A percentile compares a stretch with the other conserved stretches of the same genome.
These are phyloP conservation scores for Mortierella sp. DNA, from an alignment of 371 early-diverging fungal species.

Conservation along the genomic window DNA sequence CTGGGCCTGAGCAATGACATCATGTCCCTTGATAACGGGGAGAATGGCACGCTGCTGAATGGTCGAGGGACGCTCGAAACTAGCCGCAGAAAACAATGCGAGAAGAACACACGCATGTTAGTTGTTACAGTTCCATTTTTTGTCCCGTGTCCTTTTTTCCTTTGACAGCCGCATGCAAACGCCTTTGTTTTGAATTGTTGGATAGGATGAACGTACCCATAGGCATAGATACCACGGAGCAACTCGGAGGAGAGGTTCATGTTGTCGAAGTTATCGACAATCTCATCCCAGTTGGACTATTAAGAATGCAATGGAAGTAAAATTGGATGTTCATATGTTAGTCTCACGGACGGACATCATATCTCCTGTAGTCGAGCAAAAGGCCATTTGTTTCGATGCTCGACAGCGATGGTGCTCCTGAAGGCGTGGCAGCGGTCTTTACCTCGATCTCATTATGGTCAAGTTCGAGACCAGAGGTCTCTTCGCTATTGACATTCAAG, in stretches of 20 bases:
- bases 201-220: slow-evolving; percentile 70
- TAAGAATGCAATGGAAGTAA: neutral
- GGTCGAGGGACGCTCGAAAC: slow-evolving; percentile 91
- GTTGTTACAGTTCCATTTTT: neutral
- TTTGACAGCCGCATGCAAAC: neutral
- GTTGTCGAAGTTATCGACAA: slow-evolving; percentile 86
- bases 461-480: slow-evolving; percentile 41
- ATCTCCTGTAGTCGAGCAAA: neutral
- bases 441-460: slow-evolving; percentile 58
- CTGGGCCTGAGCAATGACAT: slow-evolving; percentile 97
- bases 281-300: slow-evolving; percentile 83
- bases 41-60: slow-evolving; percentile 95
- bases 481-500: slow-evolving; percentile 32
- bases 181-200: neutral
- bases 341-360: neutral
- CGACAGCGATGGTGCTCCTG: neutral
- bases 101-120: neutral
- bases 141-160: neutral
- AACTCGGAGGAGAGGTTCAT: slow-evolving; percentile 88
- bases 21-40: slow-evolving; percentile 86
- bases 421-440: neutral
- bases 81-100: slow-evolving; percentile 24
- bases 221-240: slow-evolving; percentile 91
- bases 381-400: neutral
- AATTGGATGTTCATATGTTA: neutral